phyloP scores from a whole-genome alignment of 2,329 filamentous ascomycete species.

The Cercospora sesami region DNA sequence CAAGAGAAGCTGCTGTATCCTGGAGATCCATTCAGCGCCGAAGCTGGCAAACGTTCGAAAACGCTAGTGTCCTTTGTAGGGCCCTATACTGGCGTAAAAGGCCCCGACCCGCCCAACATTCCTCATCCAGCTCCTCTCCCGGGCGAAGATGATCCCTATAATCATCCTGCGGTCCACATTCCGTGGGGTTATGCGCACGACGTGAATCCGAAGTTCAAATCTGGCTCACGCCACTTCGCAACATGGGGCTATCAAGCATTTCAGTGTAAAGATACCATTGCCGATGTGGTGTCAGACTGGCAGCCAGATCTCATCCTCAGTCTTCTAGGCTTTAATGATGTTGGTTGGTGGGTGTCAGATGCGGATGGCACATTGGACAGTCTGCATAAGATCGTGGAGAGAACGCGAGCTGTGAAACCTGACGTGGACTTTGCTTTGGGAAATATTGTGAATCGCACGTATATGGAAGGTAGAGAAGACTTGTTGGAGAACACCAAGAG shows the following conservation, averaged over 20 bases:
- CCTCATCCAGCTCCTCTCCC: slow-evolving; percentile 20
- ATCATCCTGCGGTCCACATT: slow-evolving; percentile 5
- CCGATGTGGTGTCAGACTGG: slow-evolving; percentile 33
- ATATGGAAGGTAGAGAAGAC: slow-evolving; percentile 26
- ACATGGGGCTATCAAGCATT: slow-evolving; percentile 38
- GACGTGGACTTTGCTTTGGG: slow-evolving; percentile 27
- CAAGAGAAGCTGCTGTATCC: slow-evolving; percentile 2
- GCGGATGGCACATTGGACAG: slow-evolving; percentile 27
- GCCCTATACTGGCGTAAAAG: slow-evolving; percentile 42
- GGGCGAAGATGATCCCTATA: slow-evolving; percentile 9
- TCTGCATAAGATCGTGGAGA: slow-evolving; percentile 36
- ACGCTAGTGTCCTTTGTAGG: slow-evolving; percentile 34
- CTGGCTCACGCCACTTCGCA: slow-evolving; percentile 20
- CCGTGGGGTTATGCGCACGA: slow-evolving; percentile 39
- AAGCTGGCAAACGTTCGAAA: slow-evolving; percentile 25
- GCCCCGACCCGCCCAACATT: slow-evolving; percentile 36
- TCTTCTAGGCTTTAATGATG: slow-evolving; percentile 34
- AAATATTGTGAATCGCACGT: slow-evolving; percentile 28
- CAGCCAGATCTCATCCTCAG: slow-evolving; percentile 37
- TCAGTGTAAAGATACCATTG: slow-evolving; percentile 37
- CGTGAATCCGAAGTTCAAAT: slow-evolving; percentile 32
- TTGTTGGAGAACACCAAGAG: slow-evolving; percentile 25
- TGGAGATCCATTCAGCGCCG: background rate
- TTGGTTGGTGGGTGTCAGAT: slow-evolving; percentile 30
- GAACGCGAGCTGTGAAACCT: slow-evolving; percentile 37